phyloP scores from a whole-genome alignment of 305 asterid species.

The Fraxinus greggii region DNA sequence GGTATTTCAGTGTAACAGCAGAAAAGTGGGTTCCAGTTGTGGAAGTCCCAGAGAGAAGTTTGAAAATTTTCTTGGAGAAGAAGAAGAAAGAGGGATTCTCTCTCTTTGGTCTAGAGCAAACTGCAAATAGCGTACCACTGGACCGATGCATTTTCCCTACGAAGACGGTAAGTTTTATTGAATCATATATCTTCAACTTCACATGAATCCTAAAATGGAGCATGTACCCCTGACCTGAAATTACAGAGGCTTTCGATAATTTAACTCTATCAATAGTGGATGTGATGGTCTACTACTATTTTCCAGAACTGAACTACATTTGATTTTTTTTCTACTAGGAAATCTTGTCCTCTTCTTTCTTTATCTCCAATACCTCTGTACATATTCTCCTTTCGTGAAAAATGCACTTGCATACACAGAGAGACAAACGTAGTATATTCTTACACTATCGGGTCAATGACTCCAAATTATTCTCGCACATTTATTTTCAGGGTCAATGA shows the following conservation, averaged over 20 bases:
- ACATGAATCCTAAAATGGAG: not conserved
- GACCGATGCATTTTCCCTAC: slow-evolving; percentile 67
- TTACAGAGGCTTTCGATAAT: not conserved
- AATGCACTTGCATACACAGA: not conserved
- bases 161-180: slow-evolving; percentile 52
- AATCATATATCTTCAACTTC: not conserved
- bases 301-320: not conserved
- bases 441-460: not conserved
- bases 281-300: not conserved
- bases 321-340: slow-evolving; percentile 6
- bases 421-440: not conserved
- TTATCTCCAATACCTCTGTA: not conserved
- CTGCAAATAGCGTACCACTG: slow-evolving; percentile 85
- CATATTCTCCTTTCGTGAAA: not conserved
- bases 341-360: not conserved
- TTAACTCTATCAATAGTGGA: not conserved
- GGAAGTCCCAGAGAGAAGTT: slow-evolving; percentile 75
- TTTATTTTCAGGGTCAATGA: not conserved
- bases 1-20: slow-evolving; percentile 72
- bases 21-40: slow-evolving; percentile 90
- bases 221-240: not conserved
- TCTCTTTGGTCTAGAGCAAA: slow-evolving; percentile 91
- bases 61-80: slow-evolving; percentile 71
- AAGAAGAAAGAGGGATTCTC: slow-evolving; percentile 80
- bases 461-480: not conserved